These are phyloP conservation scores for Malassezia sympodialis DNA, from an alignment of 1,284 basidiomycete genomes.

Conservation along the genomic window DNA sequence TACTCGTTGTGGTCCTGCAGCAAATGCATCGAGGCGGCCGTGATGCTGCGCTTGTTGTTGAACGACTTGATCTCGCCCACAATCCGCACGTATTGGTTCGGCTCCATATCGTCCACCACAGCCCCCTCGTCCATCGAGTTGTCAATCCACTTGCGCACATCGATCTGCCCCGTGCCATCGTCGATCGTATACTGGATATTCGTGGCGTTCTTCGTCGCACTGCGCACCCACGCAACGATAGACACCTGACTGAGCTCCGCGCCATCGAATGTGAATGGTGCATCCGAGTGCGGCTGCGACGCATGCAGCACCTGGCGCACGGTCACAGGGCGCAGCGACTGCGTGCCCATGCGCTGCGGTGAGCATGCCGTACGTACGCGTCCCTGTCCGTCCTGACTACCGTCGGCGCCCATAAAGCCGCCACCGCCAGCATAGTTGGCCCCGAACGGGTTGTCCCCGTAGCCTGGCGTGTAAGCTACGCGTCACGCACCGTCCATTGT, in stretches of 20 bases:
- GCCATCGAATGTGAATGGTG: constrained; percentile 75
- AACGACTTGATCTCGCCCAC: constrained; percentile 83
- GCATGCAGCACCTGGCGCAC: constrained; percentile 69
- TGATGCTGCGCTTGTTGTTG: constrained; percentile 66
- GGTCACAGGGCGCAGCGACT: constrained; percentile 66
- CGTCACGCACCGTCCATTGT: constrained; percentile 14
- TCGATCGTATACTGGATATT: constrained; percentile 72
- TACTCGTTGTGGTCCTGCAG: constrained; percentile 68
- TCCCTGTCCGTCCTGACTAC: constrained; percentile 14
- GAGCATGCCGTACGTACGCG: constrained; percentile 8
- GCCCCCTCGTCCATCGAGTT: constrained; percentile 54
- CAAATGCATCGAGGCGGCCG: constrained; percentile 49
- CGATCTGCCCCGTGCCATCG: constrained; percentile 79
- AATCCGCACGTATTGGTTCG: constrained; percentile 70
- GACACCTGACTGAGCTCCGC: constrained; percentile 65
- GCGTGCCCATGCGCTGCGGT: constrained; percentile 27
- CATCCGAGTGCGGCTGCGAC: constrained; percentile 71
- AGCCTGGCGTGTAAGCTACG: neutral
- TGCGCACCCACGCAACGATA: constrained; percentile 70
- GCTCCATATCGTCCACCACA: constrained; percentile 35
- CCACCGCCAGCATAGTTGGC: constrained; percentile 12
- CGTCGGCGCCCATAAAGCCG: constrained; percentile 25
- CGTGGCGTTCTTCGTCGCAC: constrained; percentile 63
- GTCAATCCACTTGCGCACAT: constrained; percentile 81
- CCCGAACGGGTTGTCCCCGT: constrained; percentile 11